Evolutionary conservation across 768 basidiomycete genomes (phyloP).

Genomic region (Trichaptum fuscoviolaceum): DNA sequence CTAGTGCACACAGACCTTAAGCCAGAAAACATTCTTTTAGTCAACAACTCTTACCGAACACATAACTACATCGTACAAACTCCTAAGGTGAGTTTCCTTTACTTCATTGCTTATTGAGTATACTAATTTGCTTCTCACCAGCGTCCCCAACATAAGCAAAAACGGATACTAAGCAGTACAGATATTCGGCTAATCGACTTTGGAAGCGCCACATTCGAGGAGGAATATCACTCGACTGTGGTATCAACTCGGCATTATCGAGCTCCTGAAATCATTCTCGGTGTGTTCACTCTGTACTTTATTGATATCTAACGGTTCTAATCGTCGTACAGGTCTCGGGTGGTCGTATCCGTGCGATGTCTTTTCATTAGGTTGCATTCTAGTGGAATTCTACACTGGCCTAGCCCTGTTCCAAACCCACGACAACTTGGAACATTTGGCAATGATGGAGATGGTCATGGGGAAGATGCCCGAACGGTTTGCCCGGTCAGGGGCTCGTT

Average conservation of each 20-base stretch:
- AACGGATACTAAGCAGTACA: slow-evolving; percentile 78
- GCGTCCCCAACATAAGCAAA: slow-evolving; percentile 62
- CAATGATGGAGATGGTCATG: slow-evolving; percentile 99
- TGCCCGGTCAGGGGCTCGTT: slow-evolving; percentile 63
- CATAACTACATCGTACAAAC: slow-evolving; percentile 49
- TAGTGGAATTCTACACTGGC: slow-evolving; percentile 98
- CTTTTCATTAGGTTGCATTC: slow-evolving; percentile 96
- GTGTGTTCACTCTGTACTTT: slow-evolving; percentile 41
- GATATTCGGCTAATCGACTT: slow-evolving; percentile 98
- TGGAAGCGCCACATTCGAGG: slow-evolving; percentile 95
- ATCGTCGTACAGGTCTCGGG: slow-evolving; percentile 65
- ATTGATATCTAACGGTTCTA: slow-evolving; percentile 13
- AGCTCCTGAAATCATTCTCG: slow-evolving; percentile 97
- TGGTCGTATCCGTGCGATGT: slow-evolving; percentile 99
- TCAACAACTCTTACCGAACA: slow-evolving; percentile 71
- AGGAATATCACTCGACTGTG: slow-evolving; percentile 97
- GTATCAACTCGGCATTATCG: slow-evolving; percentile 98
- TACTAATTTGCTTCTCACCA: slow-evolving; percentile 22
- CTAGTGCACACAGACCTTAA: slow-evolving; percentile 98
- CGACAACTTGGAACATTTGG: slow-evolving; percentile 97
- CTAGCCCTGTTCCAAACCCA: slow-evolving; percentile 99
- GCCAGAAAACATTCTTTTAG: slow-evolving; percentile 96
- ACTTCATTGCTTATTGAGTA: slow-evolving; percentile 9
- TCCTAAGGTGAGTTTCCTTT: slow-evolving; percentile 49
- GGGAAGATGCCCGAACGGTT: slow-evolving; percentile 94